Evolutionary conservation across 805 yeast genomes (phyloP), one percentile per base, ranked within the genome.

Genomic region (Sungouiozyma intestinalis): DNA sequence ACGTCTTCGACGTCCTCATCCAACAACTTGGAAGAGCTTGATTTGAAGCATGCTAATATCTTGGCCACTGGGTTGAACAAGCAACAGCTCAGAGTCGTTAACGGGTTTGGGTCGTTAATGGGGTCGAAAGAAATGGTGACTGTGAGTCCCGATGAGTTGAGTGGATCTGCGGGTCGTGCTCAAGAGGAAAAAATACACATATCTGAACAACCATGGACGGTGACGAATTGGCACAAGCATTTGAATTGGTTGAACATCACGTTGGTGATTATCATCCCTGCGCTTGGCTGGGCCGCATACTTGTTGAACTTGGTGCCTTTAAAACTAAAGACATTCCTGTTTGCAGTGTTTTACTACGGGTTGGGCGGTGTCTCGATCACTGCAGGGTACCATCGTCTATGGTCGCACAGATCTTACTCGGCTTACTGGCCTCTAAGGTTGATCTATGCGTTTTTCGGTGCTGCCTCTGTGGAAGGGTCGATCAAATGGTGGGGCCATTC

Each of bases 401-500:
- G 79, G 78, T 68, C 92, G 21, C 94, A 84, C 64, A 77, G 80
- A 60, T 69, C 90, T 16, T 83, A 77, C 54, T 71, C 72, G 42
- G 87, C 82, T 14, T 71, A 67, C 45, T 60, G 70, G 56, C 79
- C 85, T 14, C 68, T 80, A 35, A 73, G 77, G 50, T 55, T 81
- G 35, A 75, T 80, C 51, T 81, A 65, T 57, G 94, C 90, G 4
- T 62, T 81, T 20, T 83, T 83, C 54, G 94, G 94, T 48, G 85
- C 90, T 29, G 83, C 87, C 35, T 77, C 87, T 42, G 78, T 83
- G 39, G 87, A 83, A 62, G 94, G 94, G 50, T 81, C 90, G 35
- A 78, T 83, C 62, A 83, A 83, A 63, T 83, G 92, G 92, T 84
- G 94, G 94, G 76, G 81, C 38, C 92, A 83, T 60, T 73, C 82